Evolutionary conservation across 768 basidiomycete species (phyloP).

Genomic region (Hypholoma sublateritium): DNA sequence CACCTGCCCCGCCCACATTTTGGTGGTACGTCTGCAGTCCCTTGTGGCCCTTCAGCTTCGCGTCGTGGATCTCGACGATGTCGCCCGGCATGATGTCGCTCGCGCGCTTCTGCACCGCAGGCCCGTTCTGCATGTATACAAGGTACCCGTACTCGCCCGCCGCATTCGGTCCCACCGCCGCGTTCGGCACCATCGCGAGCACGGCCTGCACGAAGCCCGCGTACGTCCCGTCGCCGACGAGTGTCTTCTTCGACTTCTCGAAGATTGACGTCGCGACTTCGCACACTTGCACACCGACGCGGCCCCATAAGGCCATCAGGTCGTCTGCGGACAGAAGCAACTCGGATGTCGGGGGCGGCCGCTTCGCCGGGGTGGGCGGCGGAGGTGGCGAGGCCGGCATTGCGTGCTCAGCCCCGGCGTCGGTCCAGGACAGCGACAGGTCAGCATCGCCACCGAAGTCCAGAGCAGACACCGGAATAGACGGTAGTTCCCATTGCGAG

Average conservation of each 20-base stretch:
- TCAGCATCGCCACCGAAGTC: slow-evolving; percentile 50
- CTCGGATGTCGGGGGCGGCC: slow-evolving; percentile 23
- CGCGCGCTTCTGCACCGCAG: slow-evolving; percentile 64
- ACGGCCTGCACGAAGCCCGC: slow-evolving; percentile 74
- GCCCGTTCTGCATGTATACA: slow-evolving; percentile 70
- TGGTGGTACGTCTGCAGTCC: slow-evolving; percentile 75
- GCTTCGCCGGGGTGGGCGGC: slow-evolving; percentile 23
- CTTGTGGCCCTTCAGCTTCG: slow-evolving; percentile 76
- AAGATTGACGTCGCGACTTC: slow-evolving; percentile 66
- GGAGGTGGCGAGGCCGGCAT: slow-evolving; percentile 19
- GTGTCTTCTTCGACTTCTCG: slow-evolving; percentile 73
- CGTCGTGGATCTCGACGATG: slow-evolving; percentile 71
- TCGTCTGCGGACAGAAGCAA: slow-evolving; percentile 56
- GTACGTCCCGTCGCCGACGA: slow-evolving; percentile 86
- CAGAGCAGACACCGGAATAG: slow-evolving; percentile 52
- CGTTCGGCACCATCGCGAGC: slow-evolving; percentile 65
- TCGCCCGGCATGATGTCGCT: slow-evolving; percentile 90
- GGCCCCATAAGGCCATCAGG: slow-evolving; percentile 66
- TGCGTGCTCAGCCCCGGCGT: slow-evolving; percentile 37
- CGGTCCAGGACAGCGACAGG: slow-evolving; percentile 65
- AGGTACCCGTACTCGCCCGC: slow-evolving; percentile 66
- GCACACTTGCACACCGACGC: slow-evolving; percentile 73
- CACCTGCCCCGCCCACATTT: slow-evolving; percentile 39
- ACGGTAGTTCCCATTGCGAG: slow-evolving; percentile 67
- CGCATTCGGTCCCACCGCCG: slow-evolving; percentile 34